Base-by-base conservation (phyloP, 1,284 basidiomycete genomes). In the Ceratobasidium sp. region DNA sequence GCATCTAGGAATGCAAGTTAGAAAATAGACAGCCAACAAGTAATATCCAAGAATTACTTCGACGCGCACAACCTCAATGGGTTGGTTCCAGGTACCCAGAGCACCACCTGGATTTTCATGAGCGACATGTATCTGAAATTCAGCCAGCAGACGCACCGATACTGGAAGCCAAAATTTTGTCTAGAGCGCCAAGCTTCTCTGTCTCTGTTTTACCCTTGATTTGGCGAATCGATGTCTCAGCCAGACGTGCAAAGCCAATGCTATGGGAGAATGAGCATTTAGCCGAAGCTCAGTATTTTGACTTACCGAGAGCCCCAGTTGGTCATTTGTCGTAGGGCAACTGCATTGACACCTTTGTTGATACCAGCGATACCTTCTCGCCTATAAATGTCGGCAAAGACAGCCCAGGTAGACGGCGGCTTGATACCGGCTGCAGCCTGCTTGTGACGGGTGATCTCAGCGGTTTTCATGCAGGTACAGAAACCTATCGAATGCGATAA, bases 331-430 rank as follows among this genome's bases (percentile, higher is more conserved):
- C 97, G 90, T 59, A 98, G 87, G 63, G 96, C 98, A 61, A 99
- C 98, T 28, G 98, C 98, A 79, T 99, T 98, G 75, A 99, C 98
- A 83, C 98, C 98, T 86, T 98, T 99, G 89, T 99, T 99, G 80
- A 99, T 96, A 73, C 98, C 98, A 67, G 89, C 88, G 80, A 99
- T 87, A 80, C 98, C 98, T 79, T 98, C 98, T 69, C 91, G 87
- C 69, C 91, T 88, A 83, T 96, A 98, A 78, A 99, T 99, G 80
- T 98, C 96, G 77, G 86, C 89, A 79, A 99, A 98, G 52, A 98
- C 91, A 69, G 91, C 91, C 89, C 94, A 98, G 5, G 96, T 99
- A 54, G 95, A 97, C 58, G 94, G 95, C 11, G 95, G 94, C 80
- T 94, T 93, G 62, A 92, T 87, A 55, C 98, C 98, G 32, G 89